These are phyloP conservation scores for Septoria linicola DNA, from an alignment of 2,329 filamentous ascomycete species.

Conservation along the genomic window DNA sequence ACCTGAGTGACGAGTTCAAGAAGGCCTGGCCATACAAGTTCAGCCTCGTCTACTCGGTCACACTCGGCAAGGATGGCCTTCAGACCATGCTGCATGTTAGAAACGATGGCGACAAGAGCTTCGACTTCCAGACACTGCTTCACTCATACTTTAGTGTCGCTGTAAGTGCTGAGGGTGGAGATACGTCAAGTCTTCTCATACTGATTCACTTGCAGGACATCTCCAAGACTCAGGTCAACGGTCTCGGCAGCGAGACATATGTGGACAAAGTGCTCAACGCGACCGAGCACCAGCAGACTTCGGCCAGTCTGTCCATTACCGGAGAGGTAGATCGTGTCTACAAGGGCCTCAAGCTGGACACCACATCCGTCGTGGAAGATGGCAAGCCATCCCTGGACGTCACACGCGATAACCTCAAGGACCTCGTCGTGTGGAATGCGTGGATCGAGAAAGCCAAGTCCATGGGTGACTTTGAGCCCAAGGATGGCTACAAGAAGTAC, in stretches of 20 bases:
- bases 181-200: not conserved
- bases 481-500: conserved; percentile 90
- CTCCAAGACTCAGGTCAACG: conserved; percentile 66
- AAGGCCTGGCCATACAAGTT: conserved; percentile 84
- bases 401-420: conserved; percentile 77
- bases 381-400: conserved; percentile 69
- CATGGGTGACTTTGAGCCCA: conserved; percentile 84
- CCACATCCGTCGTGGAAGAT: conserved; percentile 62
- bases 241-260: conserved; percentile 74
- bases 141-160: conserved; percentile 85
- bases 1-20: conserved; percentile 66
- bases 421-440: conserved; percentile 96
- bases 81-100: conserved; percentile 81
- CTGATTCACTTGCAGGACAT: conserved; percentile 64
- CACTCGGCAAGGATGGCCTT: conserved; percentile 59
- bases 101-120: conserved; percentile 78
- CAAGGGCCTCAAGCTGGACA: conserved; percentile 61
- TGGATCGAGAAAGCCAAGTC: conserved; percentile 80
- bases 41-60: conserved; percentile 69
- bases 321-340: conserved; percentile 89
- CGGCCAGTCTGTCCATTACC: conserved; percentile 65
- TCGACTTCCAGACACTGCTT: conserved; percentile 88
- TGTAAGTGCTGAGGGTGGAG: conserved; percentile 53
- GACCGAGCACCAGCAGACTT: conserved; percentile 63
- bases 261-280: conserved; percentile 75